phyloP scores from a whole-genome alignment of 192 early-diverging fungal species.

The Allomyces javanicus region DNA sequence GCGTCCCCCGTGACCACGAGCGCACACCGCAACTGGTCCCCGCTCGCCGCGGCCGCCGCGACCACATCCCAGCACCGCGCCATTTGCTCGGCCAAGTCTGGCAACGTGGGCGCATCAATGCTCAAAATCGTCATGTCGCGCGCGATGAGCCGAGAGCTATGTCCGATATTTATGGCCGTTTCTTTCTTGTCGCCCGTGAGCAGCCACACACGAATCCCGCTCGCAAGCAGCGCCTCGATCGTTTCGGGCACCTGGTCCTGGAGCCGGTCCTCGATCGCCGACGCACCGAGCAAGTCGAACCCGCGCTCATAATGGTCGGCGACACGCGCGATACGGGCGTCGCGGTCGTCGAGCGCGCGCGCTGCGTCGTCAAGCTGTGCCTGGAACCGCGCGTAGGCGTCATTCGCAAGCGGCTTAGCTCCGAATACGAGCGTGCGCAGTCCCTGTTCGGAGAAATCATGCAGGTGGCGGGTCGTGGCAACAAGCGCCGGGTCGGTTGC shows the following conservation, averaged over 20 bases:
- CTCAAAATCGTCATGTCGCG: neutral
- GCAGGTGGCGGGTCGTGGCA: constrained; percentile 24
- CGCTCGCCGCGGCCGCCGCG: too few relatives aligned
- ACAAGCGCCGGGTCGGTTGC: neutral
- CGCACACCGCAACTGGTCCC: neutral
- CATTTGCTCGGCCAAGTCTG: too few relatives aligned
- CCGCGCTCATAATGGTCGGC: constrained; percentile 23
- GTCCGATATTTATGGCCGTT: constrained; percentile 41
- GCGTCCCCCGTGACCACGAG: constrained; percentile 8
- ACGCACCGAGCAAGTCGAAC: constrained; percentile 24
- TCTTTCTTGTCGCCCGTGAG: constrained; percentile 44
- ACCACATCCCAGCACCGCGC: too few relatives aligned
- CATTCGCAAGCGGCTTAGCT: constrained; percentile 35
- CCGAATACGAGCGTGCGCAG: constrained; percentile 66
- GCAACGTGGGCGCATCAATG: too few relatives aligned
- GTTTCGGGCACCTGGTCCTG: constrained; percentile 40
- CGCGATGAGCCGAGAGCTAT: constrained; percentile 1
- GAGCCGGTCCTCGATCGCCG: constrained; percentile 39
- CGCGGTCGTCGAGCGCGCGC: constrained; percentile 38
- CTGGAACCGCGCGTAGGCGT: constrained; percentile 48
- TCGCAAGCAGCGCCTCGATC: constrained; percentile 27
- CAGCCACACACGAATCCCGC: constrained; percentile 34
- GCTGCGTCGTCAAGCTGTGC: constrained; percentile 48
- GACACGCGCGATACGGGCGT: constrained; percentile 19
- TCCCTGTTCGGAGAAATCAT: constrained; percentile 53